Base-by-base conservation (phyloP, 495 filamentous ascomycete genomes). In the Podospora sp. region DNA sequence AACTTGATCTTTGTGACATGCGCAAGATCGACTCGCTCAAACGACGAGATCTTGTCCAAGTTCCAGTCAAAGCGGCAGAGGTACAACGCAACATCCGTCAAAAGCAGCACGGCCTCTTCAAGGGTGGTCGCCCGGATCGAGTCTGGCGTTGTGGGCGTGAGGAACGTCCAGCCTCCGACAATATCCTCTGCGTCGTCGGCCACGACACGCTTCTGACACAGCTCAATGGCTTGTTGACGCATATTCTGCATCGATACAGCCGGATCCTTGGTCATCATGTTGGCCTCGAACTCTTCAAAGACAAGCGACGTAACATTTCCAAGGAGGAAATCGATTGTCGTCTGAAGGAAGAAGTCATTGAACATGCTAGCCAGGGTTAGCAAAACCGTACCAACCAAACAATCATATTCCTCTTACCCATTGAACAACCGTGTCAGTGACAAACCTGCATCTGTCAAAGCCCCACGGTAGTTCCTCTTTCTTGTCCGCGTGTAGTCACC, bases 291-390 rank as follows among this genome's bases (percentile, higher is more conserved):
- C 62, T 99, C 95, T 58, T 90, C 88, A 69, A 97, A 97, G 6
- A 96, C 91, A 18, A 86, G 82, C 1, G 86, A 85, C 0, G 90
- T 90, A 20, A 95, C 92, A 67, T 94, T 94, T 25, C 95, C 95
- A 0, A 97, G 85, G n/a, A 96, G 83, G 71, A 92, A 97, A 77
- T 99, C 95, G 69, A 97, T 97, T 52, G 90, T 91, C 0, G 92
- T 90, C 75, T 99, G 95, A 11, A 92, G 91, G 76, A 97, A 97
- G 76, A 93, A 97, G 77, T 99, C 95, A 71, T 94, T 94, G 69
- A 99, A 91, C 71, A 97, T 93, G 70, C 96, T 97, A 75, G 85
- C 83, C 70, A 81, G 84, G 83, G 52, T 56, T 25, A 67, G 65
- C 29, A 51, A 33, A 60, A 33, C 16, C 21, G 6, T 24, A 40